Evolutionary conservation across 345 rosid genomes (phyloP), one percentile per base, ranked within the genome.

Genomic region (Streptanthus diversifolius): DNA sequence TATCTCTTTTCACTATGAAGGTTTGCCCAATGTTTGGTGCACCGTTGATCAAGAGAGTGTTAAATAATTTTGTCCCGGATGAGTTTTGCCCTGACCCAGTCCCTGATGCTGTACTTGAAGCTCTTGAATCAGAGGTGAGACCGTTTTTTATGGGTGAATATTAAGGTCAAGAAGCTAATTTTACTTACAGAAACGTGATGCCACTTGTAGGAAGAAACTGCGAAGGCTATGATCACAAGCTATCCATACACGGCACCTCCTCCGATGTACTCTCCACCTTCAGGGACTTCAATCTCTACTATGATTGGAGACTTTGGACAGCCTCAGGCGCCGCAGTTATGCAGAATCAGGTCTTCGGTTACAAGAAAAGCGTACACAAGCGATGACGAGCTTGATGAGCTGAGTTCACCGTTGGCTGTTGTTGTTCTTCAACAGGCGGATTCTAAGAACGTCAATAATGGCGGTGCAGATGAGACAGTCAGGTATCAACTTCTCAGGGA

Each of bases 41-140:
- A 18, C 77, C 85, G 13, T 79, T 93, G 87, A 91, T 93, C 82
- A 89, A 83, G 82, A 87, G 85, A 79, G 86, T 93, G 44, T 85
- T 89, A 48, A 80, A 85, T 58, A 84, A 76, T 74, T 93, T 89
- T 72, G 86, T 77, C 57, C 84, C 89, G 0, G 98, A 93, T 74
- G 96, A 91, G 85, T 93, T 93, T 74, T 91, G 89, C 74, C 97
- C 98, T 32, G 96, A 93, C 59, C 91, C 90, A 37, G 84, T 93
- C 76, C 98, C 98, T 51, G 79, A 77, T 49, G 85, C 29, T 67
- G 92, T 93, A 57, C 83, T 89, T 73, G 88, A 91, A 83, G 91
- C 92, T 74, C 79, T 93, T 60, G 87, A 85, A 41, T 68, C 82
- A 41, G 89, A 83, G 96, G 98, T 91, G 63, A 80, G 87, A 60